Evolutionary conservation across 768 basidiomycete species (phyloP).

Genomic region (Leccinum subtestaceum): DNA sequence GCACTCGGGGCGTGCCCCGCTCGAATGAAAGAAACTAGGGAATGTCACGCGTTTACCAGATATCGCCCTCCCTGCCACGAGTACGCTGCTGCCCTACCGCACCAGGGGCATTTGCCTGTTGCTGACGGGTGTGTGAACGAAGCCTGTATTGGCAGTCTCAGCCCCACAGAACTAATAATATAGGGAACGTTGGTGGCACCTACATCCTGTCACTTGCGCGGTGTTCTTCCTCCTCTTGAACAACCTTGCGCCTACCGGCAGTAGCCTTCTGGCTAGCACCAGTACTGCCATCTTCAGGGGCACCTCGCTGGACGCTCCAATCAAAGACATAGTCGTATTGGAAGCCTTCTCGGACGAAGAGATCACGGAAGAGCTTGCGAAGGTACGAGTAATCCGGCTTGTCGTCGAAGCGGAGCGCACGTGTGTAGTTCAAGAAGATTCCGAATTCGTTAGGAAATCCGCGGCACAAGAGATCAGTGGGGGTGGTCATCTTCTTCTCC

Average conservation of each 20-base stretch:
- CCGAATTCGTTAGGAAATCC: conserved; percentile 99
- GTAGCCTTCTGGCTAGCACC: conserved; percentile 61
- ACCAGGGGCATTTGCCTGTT: conserved; percentile 55
- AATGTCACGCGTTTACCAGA: conserved; percentile 40
- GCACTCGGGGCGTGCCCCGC: conserved; percentile 42
- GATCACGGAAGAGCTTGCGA: conserved; percentile 97
- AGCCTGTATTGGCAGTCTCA: conserved; percentile 49
- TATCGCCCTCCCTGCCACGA: conserved; percentile 44
- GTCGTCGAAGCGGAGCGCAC: conserved; percentile 98
- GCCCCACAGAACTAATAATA: conserved; percentile 9
- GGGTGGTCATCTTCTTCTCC: conserved; percentile 99
- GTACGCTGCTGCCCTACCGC: conserved; percentile 46
- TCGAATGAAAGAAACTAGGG: conserved; percentile 32
- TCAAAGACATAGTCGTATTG: conserved; percentile 99
- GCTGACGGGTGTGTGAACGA: conserved; percentile 83
- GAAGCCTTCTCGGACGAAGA: conserved; percentile 95
- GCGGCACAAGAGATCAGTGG: conserved; percentile 94
- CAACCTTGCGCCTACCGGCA: conserved; percentile 71
- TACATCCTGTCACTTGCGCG: conserved; percentile 82
- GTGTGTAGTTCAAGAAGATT: conserved; percentile 98
- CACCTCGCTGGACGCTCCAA: conserved; percentile 86
- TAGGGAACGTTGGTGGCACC: conserved; percentile 34
- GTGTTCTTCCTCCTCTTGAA: conserved; percentile 84
- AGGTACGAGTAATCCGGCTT: conserved; percentile 99
- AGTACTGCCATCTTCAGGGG: conserved; percentile 62